Base-by-base conservation (phyloP, 2,329 filamentous ascomycete genomes). In the Talaromyces sp. region DNA sequence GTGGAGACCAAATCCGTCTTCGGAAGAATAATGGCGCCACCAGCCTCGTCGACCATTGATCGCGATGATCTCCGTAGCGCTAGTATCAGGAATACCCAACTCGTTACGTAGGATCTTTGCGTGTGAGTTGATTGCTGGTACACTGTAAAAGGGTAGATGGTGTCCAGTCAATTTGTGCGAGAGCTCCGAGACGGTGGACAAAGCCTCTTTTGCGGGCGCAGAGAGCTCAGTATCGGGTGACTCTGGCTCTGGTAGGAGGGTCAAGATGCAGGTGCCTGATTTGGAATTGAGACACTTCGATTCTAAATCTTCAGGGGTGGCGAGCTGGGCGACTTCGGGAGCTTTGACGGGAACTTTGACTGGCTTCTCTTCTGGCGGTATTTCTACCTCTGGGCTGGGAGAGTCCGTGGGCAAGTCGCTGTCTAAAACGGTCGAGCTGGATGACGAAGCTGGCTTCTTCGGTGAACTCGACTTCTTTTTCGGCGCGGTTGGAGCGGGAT, bases 21-120 rank as follows among this genome's bases (percentile, higher is more conserved):
- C 75, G 3, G 72, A 59, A 57, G 86, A 80, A 75, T 91, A 95
- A 65, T 85, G 86, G 72, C 90, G 89, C 86, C 89, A 96, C 95
- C 95, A 99, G 48, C 86, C 85, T 62, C 93, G 88, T 72, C 93
- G 92, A 37, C 87, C 90, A 76, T 97, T 97, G 66, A 96, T 77
- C 16, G 93, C 93, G 63, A 98, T 82, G 52, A 98, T 79, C 73
- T 93, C 88, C 81, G 1, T 65, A 50, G 7, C 86, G 80, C 1
- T 81, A 80, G 78, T 76, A 2, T 73, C 73, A 2, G 78, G 76
- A 24, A 97, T 82, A 0, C 82, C 84, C 19, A 97, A 85, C n/a
- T 83, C 81, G 47, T 83, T 79, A 64, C 87, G 82, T 4, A 94
- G 76, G 5, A 77, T 75, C 1, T 80, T 76, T 0, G 85, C 84